phyloP scores from a whole-genome alignment of 805 yeast species.

The Hanseniaspora jakobsenii region DNA sequence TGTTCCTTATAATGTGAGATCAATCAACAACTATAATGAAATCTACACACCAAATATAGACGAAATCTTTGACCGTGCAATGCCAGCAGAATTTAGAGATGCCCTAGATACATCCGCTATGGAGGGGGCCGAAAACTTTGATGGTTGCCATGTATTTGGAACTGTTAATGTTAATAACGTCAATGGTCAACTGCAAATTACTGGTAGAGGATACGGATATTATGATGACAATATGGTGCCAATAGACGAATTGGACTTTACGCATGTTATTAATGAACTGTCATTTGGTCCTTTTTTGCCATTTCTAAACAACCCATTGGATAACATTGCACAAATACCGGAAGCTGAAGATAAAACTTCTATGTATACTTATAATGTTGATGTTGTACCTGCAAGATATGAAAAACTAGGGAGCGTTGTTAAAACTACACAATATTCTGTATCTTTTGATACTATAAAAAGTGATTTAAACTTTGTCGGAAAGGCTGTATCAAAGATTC shows the following conservation, averaged over 20 bases:
- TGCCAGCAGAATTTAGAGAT: slow-evolving; percentile 52
- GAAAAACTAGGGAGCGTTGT: slow-evolving; percentile 56
- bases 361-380: slow-evolving; percentile 54
- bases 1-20: slow-evolving; percentile 38
- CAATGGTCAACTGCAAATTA: slow-evolving; percentile 71
- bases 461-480: slow-evolving; percentile 15
- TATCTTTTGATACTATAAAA: slow-evolving; percentile 39
- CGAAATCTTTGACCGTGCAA: slow-evolving; percentile 50
- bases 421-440: slow-evolving; percentile 77
- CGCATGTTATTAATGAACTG: slow-evolving; percentile 75
- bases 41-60: slow-evolving; percentile 49
- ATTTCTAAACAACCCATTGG: slow-evolving; percentile 75
- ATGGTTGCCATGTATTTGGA: slow-evolving; percentile 79
- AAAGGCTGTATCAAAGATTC: slow-evolving; percentile 29
- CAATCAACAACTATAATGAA: slow-evolving; percentile 38
- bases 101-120: slow-evolving; percentile 31
- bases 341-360: slow-evolving; percentile 34
- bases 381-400: slow-evolving; percentile 75
- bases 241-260: slow-evolving; percentile 52
- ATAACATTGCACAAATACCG: slow-evolving; percentile 45
- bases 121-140: slow-evolving; percentile 41
- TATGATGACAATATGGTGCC: slow-evolving; percentile 33
- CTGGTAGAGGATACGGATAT: slow-evolving; percentile 63
- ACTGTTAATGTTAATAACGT: slow-evolving; percentile 75
- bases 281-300: slow-evolving; percentile 90